Base-by-base conservation (phyloP, 2,329 filamentous ascomycete species). In the Teratosphaeria zuluensis region DNA sequence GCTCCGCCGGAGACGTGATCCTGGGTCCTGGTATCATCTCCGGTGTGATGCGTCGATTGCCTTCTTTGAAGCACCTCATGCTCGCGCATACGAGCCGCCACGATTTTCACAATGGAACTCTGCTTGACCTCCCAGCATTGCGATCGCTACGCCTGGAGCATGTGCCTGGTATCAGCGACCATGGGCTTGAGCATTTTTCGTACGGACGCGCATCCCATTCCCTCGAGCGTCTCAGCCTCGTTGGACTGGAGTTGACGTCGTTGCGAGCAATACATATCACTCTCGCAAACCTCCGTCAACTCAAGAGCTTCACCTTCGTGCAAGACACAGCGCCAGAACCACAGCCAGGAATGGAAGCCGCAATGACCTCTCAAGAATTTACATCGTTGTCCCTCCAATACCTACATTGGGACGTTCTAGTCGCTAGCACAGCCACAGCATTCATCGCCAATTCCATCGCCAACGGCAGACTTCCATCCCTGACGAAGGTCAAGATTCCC, bases 391-490 rank as follows among this genome's bases (percentile, higher is more conserved):
- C 70, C n/a, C 71, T 85, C 11, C 72, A 73, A 57, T 77, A 76
- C 61, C 69, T 85, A 2, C 82, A 85, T 64, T 84, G 82, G 81
- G 82, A 84, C 65, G 80, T 89, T 30, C 81, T 82, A 31, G 75
- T 78, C 48, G 75, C 78, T 38, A 75, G 76, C 12, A 70, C 75
- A 6, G 83, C 86, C 1, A 85, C 87, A 55, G 77, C 79, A 4
- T 82, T 87, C 53, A 77, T 91, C 7, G 83, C 86, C 1, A 77
- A 78, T 59, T 84, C 84, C 65, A 88, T 91, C 63, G 72, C 73
- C 4, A 78, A 80, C 1, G 75, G 75, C 4, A 84, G 83, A 0
- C 89, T 92, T 66, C 88, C 88, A 0, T 70, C 74, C 0, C 77
- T 92, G 9, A 76, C 75, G 9, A 75, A 69, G 1, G 73, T 91